Base-by-base conservation (phyloP, 768 basidiomycete species). In the Suillus placidus region DNA sequence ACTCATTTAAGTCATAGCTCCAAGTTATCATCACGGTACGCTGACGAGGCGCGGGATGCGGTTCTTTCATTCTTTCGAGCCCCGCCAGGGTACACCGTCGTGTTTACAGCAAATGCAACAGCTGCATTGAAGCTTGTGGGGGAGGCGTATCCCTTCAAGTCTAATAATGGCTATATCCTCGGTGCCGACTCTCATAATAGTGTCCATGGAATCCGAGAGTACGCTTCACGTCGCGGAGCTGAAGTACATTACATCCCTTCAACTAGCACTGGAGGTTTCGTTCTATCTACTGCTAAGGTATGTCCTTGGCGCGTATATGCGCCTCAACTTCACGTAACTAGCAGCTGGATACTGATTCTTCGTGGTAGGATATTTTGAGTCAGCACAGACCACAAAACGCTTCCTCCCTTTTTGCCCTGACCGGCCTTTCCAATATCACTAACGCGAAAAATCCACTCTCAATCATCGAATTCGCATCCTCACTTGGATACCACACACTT, bases 171-270 rank as follows among this genome's bases (percentile, higher is more conserved):
- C 55, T 88, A 87, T 71, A 83, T 94, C 60, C 86, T 94, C 63
- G 85, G 89, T 23, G 82, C 84, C 18, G 93, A 95, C 76, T 89
- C 91, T 8, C 93, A 95, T 74, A 94, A 93, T 71, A 93, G 91
- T 67, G 88, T 94, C 23, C 89, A 94, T 69, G 92, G 92, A 10
- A 90, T 94, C 66, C 84, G 93, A 51, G 83, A 90, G 76, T 94
- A 86, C 71, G 91, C 92, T 0, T 72, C 73, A 14, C 76, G 78
- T 64, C 81, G 82, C 51, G 87, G 88, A 14, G 86, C 88, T 6
- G 73, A 79, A 38, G 84, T 89, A 20, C 79, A 80, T 51, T 94
- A 94, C 73, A 85, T 93, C 56, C 82, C 84, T 10, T 85, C 89
- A 4, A 87, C 86, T 10, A 74, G 81, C 8, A 82, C 81, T 18